Conservation (phyloP, 768 basidiomycete genomes). For the Mycena metata region DNA sequence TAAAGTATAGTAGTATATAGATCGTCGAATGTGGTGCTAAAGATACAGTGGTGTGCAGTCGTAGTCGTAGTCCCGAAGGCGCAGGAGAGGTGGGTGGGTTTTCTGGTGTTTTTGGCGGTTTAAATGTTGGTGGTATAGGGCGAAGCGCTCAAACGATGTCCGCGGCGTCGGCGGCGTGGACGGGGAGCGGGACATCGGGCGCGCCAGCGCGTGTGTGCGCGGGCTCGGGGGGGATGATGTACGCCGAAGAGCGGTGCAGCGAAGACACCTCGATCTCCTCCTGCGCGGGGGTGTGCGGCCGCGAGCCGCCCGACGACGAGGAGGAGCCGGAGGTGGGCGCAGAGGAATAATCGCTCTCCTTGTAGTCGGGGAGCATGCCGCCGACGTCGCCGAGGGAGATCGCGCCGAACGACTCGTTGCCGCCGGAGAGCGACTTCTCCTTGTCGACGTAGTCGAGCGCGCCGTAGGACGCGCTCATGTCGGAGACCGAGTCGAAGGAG, state of each 20-base stretch:
- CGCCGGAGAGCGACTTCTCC: too few species aligned
- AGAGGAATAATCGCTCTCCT: slow-evolving; percentile 43
- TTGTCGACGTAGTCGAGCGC: slow-evolving; percentile 54
- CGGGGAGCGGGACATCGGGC: background rate
- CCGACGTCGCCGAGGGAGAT: slow-evolving; percentile 54
- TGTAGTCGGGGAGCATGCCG: slow-evolving; percentile 54
- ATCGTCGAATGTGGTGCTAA: too few species aligned
- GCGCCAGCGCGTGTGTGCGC: slow-evolving; percentile 34
- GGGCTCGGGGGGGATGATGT: slow-evolving; percentile 32
- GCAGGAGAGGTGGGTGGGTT: too few species aligned
- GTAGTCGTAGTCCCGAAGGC: too few species aligned
- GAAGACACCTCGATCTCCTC: slow-evolving; percentile 45
- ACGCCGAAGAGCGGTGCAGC: slow-evolving; percentile 36
- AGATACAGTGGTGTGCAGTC: too few species aligned
- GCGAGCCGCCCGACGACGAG: background rate
- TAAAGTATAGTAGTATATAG: too few species aligned
- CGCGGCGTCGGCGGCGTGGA: slow-evolving; percentile 12
- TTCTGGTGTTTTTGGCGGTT: too few species aligned
- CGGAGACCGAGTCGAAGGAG: slow-evolving; percentile 63
- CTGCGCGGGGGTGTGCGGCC: background rate
- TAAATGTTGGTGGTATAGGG: too few species aligned
- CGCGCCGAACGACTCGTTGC: slow-evolving; percentile 4
- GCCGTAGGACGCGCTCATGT: slow-evolving; percentile 52
- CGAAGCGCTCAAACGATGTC: slow-evolving; percentile 16
- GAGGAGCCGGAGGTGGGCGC: slow-evolving; percentile 46